phyloP scores from a whole-genome alignment of 1,139 yeast species.

The Diutina neorugosa region DNA sequence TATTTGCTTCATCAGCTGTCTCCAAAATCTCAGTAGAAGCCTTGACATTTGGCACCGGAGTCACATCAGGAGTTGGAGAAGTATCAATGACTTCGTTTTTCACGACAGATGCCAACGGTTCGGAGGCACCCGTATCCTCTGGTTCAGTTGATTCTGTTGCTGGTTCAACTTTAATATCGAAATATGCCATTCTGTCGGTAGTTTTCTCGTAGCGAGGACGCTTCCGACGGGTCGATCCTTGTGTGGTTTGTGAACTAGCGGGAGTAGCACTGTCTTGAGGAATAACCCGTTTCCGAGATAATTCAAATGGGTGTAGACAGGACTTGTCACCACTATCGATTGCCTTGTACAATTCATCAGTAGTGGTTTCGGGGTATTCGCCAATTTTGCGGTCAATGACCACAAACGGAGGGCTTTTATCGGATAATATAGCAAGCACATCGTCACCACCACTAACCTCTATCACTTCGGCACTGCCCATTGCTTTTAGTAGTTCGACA shows the following conservation, averaged over 20 bases:
- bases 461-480: neutral
- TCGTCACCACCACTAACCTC: neutral
- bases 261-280: neutral
- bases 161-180: neutral
- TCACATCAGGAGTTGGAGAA: neutral
- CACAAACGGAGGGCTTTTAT: neutral
- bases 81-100: neutral
- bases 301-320: neutral
- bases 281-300: neutral
- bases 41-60: too few species aligned
- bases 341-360: neutral
- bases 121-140: neutral
- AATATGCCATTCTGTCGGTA: neutral
- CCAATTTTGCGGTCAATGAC: neutral
- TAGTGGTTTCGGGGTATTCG: neutral
- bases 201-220: neutral
- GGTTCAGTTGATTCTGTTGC: neutral
- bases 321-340: neutral
- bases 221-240: neutral
- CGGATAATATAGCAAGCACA: neutral
- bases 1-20: neutral
- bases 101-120: too few species aligned
- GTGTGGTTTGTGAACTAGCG: neutral
- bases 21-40: too few species aligned
- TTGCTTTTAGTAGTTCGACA: neutral